Conservation (phyloP, 768 basidiomycete species). For the Rhizopogon roseolus region DNA sequence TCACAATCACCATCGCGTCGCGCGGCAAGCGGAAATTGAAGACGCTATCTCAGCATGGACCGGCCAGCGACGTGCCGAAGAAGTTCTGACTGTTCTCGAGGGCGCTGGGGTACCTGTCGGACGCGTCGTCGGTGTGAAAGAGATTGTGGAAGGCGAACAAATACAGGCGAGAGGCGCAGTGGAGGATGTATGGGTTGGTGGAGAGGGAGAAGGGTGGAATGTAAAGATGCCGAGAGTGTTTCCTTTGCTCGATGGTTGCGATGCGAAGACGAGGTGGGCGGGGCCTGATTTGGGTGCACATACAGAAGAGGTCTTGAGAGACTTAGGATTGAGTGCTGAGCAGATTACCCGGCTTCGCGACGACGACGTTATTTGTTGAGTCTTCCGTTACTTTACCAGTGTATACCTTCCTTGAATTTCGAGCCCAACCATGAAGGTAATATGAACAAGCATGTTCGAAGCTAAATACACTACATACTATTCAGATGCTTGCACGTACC, state of each 20-base stretch:
- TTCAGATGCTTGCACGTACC: neutral
- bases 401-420: no score
- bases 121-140: constrained; percentile 56
- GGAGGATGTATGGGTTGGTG: constrained; percentile 51
- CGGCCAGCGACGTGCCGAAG: constrained; percentile 39
- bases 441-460: no score
- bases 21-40: constrained; percentile 49
- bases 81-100: constrained; percentile 47
- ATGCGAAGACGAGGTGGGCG: constrained; percentile 59
- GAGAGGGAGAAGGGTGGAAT: constrained; percentile 43
- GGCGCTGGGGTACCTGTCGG: constrained; percentile 59
- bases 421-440: no score
- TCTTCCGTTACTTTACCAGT: no score
- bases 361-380: constrained; percentile 36
- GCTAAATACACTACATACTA: neutral
- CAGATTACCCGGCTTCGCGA: constrained; percentile 35
- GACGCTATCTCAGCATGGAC: constrained; percentile 61
- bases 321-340: constrained; percentile 35
- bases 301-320: constrained; percentile 44
- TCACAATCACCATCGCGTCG: constrained; percentile 38
- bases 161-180: constrained; percentile 49
- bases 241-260: constrained; percentile 56
- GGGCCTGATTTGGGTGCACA: constrained; percentile 64
- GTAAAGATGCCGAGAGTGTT: constrained; percentile 67
- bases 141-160: constrained; percentile 58